Evolutionary conservation across 2,329 filamentous ascomycete species (phyloP).

Genomic region (Phaeosphaeria sp.): DNA sequence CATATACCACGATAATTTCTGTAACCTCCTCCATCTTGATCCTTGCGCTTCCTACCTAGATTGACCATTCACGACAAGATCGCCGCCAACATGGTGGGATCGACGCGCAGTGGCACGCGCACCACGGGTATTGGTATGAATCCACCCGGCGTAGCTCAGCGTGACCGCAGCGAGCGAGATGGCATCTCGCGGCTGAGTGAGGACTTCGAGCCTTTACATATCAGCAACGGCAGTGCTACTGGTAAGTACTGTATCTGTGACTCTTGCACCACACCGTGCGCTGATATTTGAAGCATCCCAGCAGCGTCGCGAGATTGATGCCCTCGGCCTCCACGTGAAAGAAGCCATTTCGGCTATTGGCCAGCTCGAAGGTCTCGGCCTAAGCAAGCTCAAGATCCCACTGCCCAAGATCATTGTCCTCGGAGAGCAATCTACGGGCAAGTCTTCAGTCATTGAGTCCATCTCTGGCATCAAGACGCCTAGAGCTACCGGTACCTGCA

Average conservation of each 20-base stretch:
- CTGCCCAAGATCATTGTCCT: conserved; percentile 83
- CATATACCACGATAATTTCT: neutral
- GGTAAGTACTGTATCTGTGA: neutral
- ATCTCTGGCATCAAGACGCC: conserved; percentile 72
- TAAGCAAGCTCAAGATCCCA: conserved; percentile 70
- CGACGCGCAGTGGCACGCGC: neutral
- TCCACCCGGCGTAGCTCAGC: neutral
- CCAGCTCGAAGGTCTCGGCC: conserved; percentile 70
- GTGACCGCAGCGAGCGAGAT: conserved; percentile 2
- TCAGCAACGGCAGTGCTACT: neutral
- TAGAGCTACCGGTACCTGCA: conserved; percentile 75
- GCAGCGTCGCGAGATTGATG: conserved; percentile 13
- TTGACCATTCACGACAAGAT: neutral
- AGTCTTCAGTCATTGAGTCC: conserved; percentile 66
- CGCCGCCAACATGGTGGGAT: neutral
- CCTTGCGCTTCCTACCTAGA: neutral
- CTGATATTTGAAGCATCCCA: neutral
- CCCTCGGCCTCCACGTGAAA: conserved; percentile 68
- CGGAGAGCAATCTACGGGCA: conserved; percentile 82
- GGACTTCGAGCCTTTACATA: conserved; percentile 1
- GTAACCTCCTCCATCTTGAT: neutral
- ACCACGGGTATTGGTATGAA: neutral
- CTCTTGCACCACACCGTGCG: neutral
- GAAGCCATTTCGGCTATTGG: conserved; percentile 70
- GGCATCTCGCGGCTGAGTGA: conserved; percentile 8